A percentile compares a stretch with the other conserved stretches of the same genome.
Evolutionary conservation across 2,329 filamentous ascomycete genomes (phyloP).

Genomic region (Cercospora sp.): DNA sequence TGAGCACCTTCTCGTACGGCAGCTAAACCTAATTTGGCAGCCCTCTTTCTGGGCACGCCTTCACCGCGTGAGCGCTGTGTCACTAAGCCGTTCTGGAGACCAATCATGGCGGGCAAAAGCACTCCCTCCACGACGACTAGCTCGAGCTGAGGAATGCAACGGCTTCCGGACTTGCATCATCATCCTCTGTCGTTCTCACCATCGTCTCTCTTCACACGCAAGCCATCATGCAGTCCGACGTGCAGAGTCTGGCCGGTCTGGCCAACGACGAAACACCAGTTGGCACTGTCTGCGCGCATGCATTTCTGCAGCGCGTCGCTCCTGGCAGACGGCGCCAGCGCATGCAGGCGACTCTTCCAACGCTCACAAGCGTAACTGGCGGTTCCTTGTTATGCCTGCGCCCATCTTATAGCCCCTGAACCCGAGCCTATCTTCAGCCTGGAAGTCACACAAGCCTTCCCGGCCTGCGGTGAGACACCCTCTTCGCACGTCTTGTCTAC

Average conservation of each 20-base stretch:
- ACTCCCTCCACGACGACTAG: conserved; percentile 8
- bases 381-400: conserved; percentile 21
- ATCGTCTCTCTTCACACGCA: neutral
- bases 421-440: conserved; percentile 29
- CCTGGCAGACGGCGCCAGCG: conserved; percentile 18
- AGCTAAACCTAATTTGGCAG: neutral
- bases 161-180: conserved; percentile 1
- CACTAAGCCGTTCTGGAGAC: neutral
- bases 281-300: conserved; percentile 13
- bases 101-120: neutral
- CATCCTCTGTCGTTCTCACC: neutral
- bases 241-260: conserved; percentile 2
- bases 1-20: neutral
- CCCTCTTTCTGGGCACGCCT: neutral
- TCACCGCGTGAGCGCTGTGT: conserved; percentile 7
- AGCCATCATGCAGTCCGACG: neutral
- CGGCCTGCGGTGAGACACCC: conserved; percentile 29
- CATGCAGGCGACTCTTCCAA: conserved; percentile 21
- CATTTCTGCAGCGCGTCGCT: conserved; percentile 1
- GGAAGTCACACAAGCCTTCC: conserved; percentile 28
- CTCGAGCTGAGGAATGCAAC: conserved; percentile 1
- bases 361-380: conserved; percentile 20
- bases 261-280: conserved; percentile 8
- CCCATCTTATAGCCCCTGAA: conserved; percentile 28
- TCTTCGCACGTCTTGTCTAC: conserved; percentile 21